Evolutionary conservation across 768 basidiomycete species (phyloP).

Genomic region (Kwoniella sp.): DNA sequence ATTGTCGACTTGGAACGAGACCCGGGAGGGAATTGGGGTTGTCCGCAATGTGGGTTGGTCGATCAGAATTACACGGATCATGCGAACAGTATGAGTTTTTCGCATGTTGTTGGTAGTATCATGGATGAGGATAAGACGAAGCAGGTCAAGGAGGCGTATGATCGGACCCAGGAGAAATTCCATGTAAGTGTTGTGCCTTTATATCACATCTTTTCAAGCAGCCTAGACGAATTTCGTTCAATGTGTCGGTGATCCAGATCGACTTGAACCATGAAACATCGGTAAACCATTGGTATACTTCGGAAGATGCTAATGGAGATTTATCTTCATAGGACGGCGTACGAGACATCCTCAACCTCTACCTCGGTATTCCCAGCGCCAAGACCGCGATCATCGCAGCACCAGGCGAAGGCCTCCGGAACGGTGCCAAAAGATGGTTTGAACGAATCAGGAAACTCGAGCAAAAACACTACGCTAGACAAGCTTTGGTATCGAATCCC

Average conservation of each 20-base stretch:
- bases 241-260: too few relatives aligned
- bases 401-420: constrained; percentile 1
- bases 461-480: background rate
- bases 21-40: constrained; percentile 18
- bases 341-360: constrained; percentile 15
- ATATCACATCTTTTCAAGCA: too few relatives aligned
- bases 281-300: too few relatives aligned
- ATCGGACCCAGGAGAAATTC: constrained; percentile 12
- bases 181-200: constrained; percentile 13
- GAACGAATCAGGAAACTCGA: constrained; percentile 15
- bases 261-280: too few relatives aligned
- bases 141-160: constrained; percentile 4
- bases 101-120: constrained; percentile 5
- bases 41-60: constrained; percentile 27
- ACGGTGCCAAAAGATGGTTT: constrained; percentile 21
- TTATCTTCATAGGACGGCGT: constrained; percentile 15
- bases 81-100: background rate
- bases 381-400: constrained; percentile 11
- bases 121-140: constrained; percentile 16
- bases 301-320: too few relatives aligned
- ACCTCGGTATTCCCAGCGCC: constrained; percentile 15
- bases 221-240: too few relatives aligned
- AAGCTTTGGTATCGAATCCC: constrained; percentile 5
- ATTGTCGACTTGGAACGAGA: background rate
- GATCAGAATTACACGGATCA: constrained; percentile 15